These are phyloP conservation scores for Acephala macrosclerotiorum DNA, from an alignment of 2,329 filamentous ascomycete genomes.

Conservation along the genomic window DNA sequence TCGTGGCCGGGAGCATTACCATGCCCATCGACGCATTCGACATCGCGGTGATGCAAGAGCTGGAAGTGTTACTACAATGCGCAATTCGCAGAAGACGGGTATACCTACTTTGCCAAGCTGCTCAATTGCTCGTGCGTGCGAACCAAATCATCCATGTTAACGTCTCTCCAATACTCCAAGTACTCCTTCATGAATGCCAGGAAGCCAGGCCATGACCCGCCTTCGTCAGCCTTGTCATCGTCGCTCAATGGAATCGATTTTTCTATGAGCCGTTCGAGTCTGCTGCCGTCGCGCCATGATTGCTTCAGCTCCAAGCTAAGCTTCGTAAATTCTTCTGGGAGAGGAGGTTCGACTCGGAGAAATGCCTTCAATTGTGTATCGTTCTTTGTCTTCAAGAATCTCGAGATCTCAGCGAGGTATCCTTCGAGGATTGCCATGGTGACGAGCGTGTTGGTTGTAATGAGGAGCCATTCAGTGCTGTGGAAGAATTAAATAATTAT, in stretches of 20 bases:
- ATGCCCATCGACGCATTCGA: conserved; percentile 80
- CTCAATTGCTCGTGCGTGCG: conserved; percentile 79
- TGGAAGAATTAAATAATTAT: background rate
- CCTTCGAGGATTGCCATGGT: conserved; percentile 69
- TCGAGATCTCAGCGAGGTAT: conserved; percentile 71
- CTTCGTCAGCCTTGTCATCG: conserved; percentile 68
- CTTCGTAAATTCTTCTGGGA: conserved; percentile 70
- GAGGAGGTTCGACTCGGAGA: conserved; percentile 77
- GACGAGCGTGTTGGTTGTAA: background rate
- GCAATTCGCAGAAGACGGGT: background rate
- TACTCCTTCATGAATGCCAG: conserved; percentile 83
- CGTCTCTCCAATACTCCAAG: conserved; percentile 80
- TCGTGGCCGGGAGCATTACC: conserved; percentile 82
- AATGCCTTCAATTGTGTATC: conserved; percentile 71
- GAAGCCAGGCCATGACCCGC: conserved; percentile 78
- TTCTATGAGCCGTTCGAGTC: conserved; percentile 69
- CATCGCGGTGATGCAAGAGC: conserved; percentile 84
- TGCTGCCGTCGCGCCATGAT: conserved; percentile 57
- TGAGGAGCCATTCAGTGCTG: background rate
- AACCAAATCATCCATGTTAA: conserved; percentile 77
- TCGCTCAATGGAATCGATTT: conserved; percentile 69
- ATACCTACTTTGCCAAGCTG: conserved; percentile 74
- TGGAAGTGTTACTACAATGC: conserved; percentile 45
- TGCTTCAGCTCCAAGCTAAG: conserved; percentile 73
- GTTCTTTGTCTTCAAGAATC: conserved; percentile 68